phyloP scores from a whole-genome alignment of 345 rosid species.

The Chamaenerion angustifolium region DNA sequence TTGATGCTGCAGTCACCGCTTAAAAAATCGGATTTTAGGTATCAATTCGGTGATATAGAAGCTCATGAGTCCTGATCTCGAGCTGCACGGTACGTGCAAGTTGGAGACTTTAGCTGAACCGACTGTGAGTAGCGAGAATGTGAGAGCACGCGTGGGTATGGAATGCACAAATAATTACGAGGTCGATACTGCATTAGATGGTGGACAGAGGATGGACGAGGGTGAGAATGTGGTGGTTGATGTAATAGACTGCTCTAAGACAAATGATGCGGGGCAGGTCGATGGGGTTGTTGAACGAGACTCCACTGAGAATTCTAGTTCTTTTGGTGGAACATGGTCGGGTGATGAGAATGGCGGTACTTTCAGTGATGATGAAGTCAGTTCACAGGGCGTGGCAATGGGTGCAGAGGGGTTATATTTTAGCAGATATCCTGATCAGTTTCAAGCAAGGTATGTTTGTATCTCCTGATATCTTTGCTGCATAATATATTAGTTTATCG shows the following conservation, averaged over 20 bases:
- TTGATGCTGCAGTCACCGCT: too few relatives aligned
- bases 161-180: conserved; percentile 25
- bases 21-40: too few relatives aligned
- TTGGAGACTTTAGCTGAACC: too few relatives aligned
- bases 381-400: conserved; percentile 25
- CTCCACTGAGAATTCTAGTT: conserved; percentile 60
- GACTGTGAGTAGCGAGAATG: too few relatives aligned
- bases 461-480: conserved; percentile 1
- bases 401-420: conserved; percentile 11
- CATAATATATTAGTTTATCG: background rate
- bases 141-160: conserved; percentile 1
- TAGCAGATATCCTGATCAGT: conserved; percentile 17
- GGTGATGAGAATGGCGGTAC: conserved; percentile 22
- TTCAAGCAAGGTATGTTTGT: conserved; percentile 29
- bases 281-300: conserved; percentile 20
- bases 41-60: too few relatives aligned
- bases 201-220: conserved; percentile 6
- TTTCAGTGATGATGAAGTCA: conserved; percentile 57
- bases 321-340: conserved; percentile 51
- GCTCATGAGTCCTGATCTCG: too few relatives aligned
- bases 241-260: conserved; percentile 22
- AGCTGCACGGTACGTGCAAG: too few relatives aligned
- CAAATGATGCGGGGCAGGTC: conserved; percentile 4
- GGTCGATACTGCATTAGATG: conserved; percentile 20
- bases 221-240: conserved; percentile 36